Evolutionary conservation across 1,284 basidiomycete genomes (phyloP), one percentile per base, ranked within the genome.

Genomic region (Caloboletus firmus): DNA sequence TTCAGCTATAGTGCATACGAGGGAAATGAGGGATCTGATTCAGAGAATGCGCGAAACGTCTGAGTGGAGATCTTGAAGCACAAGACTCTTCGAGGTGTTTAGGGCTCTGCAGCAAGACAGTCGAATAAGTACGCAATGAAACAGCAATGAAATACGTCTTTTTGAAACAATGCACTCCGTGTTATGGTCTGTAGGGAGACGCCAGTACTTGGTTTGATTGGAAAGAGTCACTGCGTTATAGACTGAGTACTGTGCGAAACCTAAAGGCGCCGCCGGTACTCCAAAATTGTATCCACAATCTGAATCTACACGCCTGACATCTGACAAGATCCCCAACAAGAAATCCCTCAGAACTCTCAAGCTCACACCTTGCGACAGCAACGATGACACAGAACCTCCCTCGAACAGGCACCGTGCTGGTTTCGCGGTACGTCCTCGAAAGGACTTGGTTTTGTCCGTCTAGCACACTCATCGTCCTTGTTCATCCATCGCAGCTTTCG

Each of bases 311-410:
- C 39, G 22, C 15, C 18, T 58, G 3, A 50, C 50, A 8, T 55
- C 56, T 15, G 52, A 40, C 30, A 69, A 59, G 46, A 58, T 37
- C 35, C n/a, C 45, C 28, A 64, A 51, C 24, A 24, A 24, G 52
- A 57, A 55, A 47, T 69, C 70, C n/a, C 61, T 68, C 48, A 77
- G 72, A 45, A 69, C 74, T 2, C 67, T 77, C 34, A 76, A 72
- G 50, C 60, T 78, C 28, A 69, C 71, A 18, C 42, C 15, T 48
- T 40, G 39, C 37, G 58, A 68, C 10, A 40, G 65, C 24, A 26
- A 48, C 30, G 57, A 65, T 52, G 62, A 9, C n/a, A 17, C 9
- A 1, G 54, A 63, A 24, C 60, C 67, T 10, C 59, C 67, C 2
- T 55, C 58, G 26, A 68, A 73, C 56, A 81, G 74, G 51, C 76